Evolutionary conservation across 2,329 filamentous ascomycete genomes (phyloP), one percentile per base, ranked within the genome.

Genomic region (Simplicillium aogashimaense): DNA sequence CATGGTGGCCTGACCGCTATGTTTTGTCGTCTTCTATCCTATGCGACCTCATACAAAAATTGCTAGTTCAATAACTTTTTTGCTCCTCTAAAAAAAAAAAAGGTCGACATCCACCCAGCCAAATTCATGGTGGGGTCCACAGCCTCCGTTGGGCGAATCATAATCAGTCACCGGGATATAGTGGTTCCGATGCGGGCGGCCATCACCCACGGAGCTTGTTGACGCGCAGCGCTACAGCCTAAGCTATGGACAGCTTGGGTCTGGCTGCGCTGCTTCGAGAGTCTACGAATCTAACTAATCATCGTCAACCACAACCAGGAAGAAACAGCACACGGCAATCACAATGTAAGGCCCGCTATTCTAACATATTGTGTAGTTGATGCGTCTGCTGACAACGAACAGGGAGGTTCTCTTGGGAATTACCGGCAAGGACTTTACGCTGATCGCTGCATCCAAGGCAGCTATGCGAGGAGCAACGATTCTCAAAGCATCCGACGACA

Each of bases 351-450:
- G 5, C 6, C 20, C 38, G 41, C 35, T 29, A 47, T 47, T 43
- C 45, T 29, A 37, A 43, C 42, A 14, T n/a, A 12, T 28, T 33
- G 15, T 29, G 36, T 37, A 25, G 5, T 25, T 25, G 20, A 25
- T 25, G 20, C 20, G 9, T 25, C 5, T 25, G 13, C 13, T 32
- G 15, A 32, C 30, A 15, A 7, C 4, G 11, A 7, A 20, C 45
- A 97, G 89, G 92, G 92, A 98, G 80, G 86, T 97, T 63, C 77
- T 98, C 61, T 78, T 98, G 54, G 92, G 92, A 58, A 95, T 98
- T 65, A 95, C 90, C 45, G 94, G 92, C 72, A 95, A 95, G 74
- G 94, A 98, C 78, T 98, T 95, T 66, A 94, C 89, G 70, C 81
- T 98, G 75, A 81, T 98, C 63, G 92, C 88, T 56, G 86, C 92